phyloP scores from a whole-genome alignment of 176 grass and related monocot genomes.

The Carex pumila region DNA sequence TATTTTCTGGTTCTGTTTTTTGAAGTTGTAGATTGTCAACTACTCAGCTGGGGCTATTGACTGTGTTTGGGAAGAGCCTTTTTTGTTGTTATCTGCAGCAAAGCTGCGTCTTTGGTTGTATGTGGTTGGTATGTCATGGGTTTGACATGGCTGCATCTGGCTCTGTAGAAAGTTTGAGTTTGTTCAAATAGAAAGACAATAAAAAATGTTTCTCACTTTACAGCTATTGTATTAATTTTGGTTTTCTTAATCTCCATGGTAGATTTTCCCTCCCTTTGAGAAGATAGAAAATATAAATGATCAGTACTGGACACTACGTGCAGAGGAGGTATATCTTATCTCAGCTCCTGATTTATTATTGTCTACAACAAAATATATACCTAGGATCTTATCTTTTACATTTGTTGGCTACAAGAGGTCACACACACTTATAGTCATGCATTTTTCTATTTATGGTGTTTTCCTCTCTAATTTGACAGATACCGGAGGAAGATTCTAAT shows the following conservation, averaged over 20 bases:
- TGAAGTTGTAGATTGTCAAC: background rate
- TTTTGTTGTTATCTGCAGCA: background rate
- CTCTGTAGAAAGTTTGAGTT: background rate
- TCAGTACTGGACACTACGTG: constrained; percentile 97
- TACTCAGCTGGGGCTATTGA: background rate
- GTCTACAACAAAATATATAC: background rate
- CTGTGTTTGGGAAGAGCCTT: background rate
- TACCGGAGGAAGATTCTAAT: constrained; percentile 87
- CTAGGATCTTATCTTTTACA: background rate
- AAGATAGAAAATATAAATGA: constrained; percentile 99
- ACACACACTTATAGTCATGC: background rate
- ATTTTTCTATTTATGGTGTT: constrained; percentile 1
- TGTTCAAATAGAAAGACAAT: background rate
- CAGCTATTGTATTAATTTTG: background rate
- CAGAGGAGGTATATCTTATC: constrained; percentile 66
- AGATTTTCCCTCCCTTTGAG: constrained; percentile 80
- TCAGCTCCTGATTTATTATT: background rate
- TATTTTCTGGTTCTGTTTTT: constrained; percentile 7
- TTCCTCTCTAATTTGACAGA: constrained; percentile 33
- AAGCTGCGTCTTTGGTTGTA: background rate
- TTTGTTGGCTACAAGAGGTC: background rate
- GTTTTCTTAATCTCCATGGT: constrained; percentile 25
- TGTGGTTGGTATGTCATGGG: background rate
- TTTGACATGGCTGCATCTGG: background rate
- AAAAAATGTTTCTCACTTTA: background rate